Evolutionary conservation across 169 alveolate genomes (phyloP), one percentile per base, ranked within the genome.

Genomic region (Cryptosporidium ubiquitum): DNA sequence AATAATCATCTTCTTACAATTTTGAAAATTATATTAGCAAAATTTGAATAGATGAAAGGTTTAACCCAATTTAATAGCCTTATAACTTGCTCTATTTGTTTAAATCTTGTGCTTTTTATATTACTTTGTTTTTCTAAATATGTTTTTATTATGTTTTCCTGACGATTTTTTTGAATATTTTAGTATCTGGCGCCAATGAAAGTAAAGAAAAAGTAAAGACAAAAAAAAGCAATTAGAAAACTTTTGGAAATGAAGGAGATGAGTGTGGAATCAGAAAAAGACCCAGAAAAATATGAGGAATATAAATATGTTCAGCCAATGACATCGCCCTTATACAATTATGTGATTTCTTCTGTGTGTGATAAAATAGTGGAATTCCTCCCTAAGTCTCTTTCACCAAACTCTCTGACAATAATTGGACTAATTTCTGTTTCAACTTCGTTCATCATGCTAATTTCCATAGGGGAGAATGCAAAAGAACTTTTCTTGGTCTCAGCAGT

Each of bases 271-370:
- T n/a, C 31, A 10, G 23, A 64, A 16, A 29, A 37, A 33, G 71
- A 3, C 5, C 37, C 66, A 20, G 51, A 33, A 29, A 47, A 12
- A n/a, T 9, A 33, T 5, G 85, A 31, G 7, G 66, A 61, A 14
- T 79, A 79, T 39, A 33, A 23, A 23, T 79, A 79, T 23, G 66
- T 58, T 18, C 89, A 79, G 44, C 89, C 89, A 20, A 66, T 31
- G 64, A 61, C 89, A 20, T 79, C 89, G 2, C 61, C 75, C 5
- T 42, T 61, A 12, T 79, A 79, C 37, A 40, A 79, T 57, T 10
- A 42, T 23, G 64, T 61, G 33, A 37, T 79, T 29, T 79, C 89
- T 40, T 79, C 89, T 35, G 49, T 42, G 5, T 79, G 89, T 35
- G 89, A 79, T n/a, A 12, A 47, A 18, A 40, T 79, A 7, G 89